Conservation (phyloP, 2,329 filamentous ascomycete genomes). For the Bimuria novae-zelandiae region DNA sequence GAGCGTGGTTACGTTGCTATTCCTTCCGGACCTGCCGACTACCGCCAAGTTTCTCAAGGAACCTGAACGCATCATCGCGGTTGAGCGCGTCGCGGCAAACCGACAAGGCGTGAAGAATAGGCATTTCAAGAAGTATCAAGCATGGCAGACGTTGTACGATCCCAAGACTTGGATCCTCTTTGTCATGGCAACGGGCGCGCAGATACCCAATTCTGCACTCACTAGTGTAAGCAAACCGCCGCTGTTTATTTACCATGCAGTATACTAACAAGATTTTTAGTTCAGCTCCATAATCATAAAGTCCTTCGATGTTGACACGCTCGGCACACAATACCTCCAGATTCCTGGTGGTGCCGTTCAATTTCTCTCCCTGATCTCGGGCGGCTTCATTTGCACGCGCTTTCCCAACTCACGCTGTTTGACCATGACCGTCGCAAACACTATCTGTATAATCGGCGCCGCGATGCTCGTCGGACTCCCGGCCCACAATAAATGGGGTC, state of each 20-base stretch:
- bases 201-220: conserved; percentile 61
- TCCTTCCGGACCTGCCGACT: conserved; percentile 52
- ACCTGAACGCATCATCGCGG: conserved; percentile 53
- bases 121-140: conserved; percentile 48
- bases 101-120: conserved; percentile 60
- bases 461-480: conserved; percentile 59
- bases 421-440: conserved; percentile 62
- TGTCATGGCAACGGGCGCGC: conserved; percentile 53
- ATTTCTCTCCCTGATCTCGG: conserved; percentile 56
- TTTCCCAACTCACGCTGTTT: conserved; percentile 58
- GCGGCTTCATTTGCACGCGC: conserved; percentile 53
- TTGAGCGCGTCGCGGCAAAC: conserved; percentile 58
- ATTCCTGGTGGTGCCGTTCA: conserved; percentile 65
- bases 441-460: conserved; percentile 59
- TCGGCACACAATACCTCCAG: conserved; percentile 75
- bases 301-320: conserved; percentile 83
- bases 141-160: conserved; percentile 55
- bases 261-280: conserved; percentile 18
- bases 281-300: conserved; percentile 56
- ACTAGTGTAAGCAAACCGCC: conserved; percentile 47
- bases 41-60: conserved; percentile 51
- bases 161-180: conserved; percentile 62
- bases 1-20: conserved; percentile 43
- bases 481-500: conserved; percentile 58
- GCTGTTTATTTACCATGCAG: background rate